A percentile compares a stretch with the other conserved stretches of the same genome.
These are phyloP conservation scores for Pseudozyma tsukubaensis DNA, from an alignment of 1,284 basidiomycete species.

Conservation along the genomic window DNA sequence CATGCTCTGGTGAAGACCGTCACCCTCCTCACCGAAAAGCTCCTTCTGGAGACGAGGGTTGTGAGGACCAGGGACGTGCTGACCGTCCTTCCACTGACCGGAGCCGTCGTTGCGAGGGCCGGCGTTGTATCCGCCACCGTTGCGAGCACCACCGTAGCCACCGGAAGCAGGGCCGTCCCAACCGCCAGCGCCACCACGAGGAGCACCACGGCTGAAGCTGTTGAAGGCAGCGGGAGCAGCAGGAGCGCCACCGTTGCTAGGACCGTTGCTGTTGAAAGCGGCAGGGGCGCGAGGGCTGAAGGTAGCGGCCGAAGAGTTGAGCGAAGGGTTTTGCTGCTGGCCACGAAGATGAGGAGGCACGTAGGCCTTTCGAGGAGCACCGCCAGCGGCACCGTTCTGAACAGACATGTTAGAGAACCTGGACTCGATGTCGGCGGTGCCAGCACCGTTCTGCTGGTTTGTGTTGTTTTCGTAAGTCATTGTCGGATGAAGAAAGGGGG, in stretches of 20 bases:
- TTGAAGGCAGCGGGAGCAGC: conserved; percentile 57
- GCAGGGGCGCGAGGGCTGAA: conserved; percentile 54
- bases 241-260: conserved; percentile 40
- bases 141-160: conserved; percentile 50
- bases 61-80: conserved; percentile 82
- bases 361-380: conserved; percentile 81
- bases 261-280: conserved; percentile 48
- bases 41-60: conserved; percentile 93
- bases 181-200: conserved; percentile 53
- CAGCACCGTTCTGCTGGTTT: conserved; percentile 61
- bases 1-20: conserved; percentile 80
- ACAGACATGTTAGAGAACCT: conserved; percentile 73
- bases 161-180: conserved; percentile 48
- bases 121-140: conserved; percentile 47
- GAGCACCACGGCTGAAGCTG: conserved; percentile 54
- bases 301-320: conserved; percentile 49
- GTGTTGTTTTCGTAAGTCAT: conserved; percentile 63
- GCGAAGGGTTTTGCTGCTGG: conserved; percentile 63
- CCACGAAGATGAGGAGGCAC: conserved; percentile 90
- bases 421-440: conserved; percentile 80
- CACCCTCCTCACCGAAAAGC: conserved; percentile 88
- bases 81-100: conserved; percentile 89
- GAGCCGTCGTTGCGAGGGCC: conserved; percentile 68
- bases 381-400: conserved; percentile 55
- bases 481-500: too few relatives aligned